A percentile compares a stretch with the other conserved stretches of the same genome.
Conservation (phyloP, 257 asterid species). For the Haberlea rhodopensis region DNA sequence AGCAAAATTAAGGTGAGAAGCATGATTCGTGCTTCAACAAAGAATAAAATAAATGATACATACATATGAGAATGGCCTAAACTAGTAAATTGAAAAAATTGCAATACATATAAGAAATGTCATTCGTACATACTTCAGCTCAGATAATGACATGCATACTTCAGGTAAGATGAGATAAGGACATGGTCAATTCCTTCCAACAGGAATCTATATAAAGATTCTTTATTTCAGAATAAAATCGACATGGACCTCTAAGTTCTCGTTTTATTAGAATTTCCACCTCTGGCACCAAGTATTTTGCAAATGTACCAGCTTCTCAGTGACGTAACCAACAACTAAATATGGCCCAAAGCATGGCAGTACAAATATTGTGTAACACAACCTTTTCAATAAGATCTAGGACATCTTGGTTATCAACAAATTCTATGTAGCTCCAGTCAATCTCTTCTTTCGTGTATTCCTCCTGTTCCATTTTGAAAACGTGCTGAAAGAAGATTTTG, state of each 20-base stretch:
- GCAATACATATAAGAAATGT: conserved; percentile 3
- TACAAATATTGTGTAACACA: conserved; percentile 21
- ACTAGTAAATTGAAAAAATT: conserved; percentile 1
- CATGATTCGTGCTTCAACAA: background rate
- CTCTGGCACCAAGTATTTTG: conserved; percentile 4
- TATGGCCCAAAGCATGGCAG: conserved; percentile 1
- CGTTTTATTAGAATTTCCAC: conserved; percentile 1
- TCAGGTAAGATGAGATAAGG: conserved; percentile 16
- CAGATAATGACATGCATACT: background rate
- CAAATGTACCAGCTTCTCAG: background rate
- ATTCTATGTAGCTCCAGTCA: conserved; percentile 97
- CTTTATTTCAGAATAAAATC: conserved; percentile 6
- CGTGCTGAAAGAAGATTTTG: conserved; percentile 60
- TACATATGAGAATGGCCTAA: background rate
- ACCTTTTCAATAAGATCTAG: conserved; percentile 99
- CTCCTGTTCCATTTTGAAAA: conserved; percentile 98
- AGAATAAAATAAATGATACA: background rate
- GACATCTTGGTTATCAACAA: conserved; percentile 96
- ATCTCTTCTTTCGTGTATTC: conserved; percentile 91
- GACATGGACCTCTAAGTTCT: background rate
- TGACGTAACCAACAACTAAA: conserved; percentile 19
- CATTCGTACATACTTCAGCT: background rate
- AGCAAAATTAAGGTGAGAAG: conserved; percentile 14
- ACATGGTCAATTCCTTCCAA: conserved; percentile 8
- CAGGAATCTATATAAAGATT: background rate